Conservation (phyloP, 1,284 basidiomycete species). For the Ceratobasidium sp. region DNA sequence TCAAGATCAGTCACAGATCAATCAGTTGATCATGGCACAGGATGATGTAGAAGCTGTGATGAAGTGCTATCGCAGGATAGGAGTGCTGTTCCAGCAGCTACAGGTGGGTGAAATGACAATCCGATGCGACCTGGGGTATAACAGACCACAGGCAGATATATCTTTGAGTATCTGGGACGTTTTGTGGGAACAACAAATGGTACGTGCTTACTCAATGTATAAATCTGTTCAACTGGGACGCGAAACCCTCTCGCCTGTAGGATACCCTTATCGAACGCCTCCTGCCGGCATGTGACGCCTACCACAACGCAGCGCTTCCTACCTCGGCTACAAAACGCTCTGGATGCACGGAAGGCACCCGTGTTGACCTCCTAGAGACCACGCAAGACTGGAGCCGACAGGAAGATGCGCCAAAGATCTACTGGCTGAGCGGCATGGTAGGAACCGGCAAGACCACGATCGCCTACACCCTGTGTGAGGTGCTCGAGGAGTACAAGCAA, state of each 20-base stretch:
- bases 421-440: too few relatives aligned
- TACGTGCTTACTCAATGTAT: too few relatives aligned
- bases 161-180: background rate
- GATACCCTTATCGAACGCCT: too few relatives aligned
- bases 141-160: background rate
- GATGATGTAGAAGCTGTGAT: background rate
- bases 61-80: background rate
- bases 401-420: background rate
- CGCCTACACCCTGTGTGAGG: conserved; percentile 1
- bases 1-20: too few relatives aligned
- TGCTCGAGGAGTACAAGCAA: background rate
- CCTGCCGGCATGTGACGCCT: too few relatives aligned
- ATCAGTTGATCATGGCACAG: too few relatives aligned
- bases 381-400: background rate
- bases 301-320: too few relatives aligned
- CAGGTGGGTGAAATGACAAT: background rate
- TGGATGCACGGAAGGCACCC: conserved; percentile 1
- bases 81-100: background rate
- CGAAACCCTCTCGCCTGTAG: too few relatives aligned
- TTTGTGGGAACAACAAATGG: too few relatives aligned
- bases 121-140: background rate
- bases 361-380: background rate
- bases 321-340: background rate
- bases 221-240: too few relatives aligned
- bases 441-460: conserved; percentile 3